Base-by-base conservation (phyloP, 495 filamentous ascomycete genomes). In the Neurospora sp. region DNA sequence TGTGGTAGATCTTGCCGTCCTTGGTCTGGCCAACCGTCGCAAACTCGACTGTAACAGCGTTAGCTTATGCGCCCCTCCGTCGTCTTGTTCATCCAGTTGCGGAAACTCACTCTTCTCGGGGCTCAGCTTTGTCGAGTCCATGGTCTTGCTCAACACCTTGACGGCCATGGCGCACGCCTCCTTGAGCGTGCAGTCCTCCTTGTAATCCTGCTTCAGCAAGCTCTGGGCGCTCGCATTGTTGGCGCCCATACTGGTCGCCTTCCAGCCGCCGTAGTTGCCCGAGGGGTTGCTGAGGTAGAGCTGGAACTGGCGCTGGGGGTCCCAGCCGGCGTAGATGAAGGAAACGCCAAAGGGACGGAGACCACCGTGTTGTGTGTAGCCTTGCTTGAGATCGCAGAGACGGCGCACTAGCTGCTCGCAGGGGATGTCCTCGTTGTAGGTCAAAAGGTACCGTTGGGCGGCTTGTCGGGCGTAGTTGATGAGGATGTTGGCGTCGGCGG, bases 211-310 rank as follows among this genome's bases (percentile, higher is more conserved):
- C 88, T 99, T 99, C 81, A 99, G 84, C 79, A 99, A 84, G 84
- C 94, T 97, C 85, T 98, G 95, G 37, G 96, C 96, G 78, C 93
- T 96, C 69, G 96, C 96, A 81, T 98, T 98, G 87, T 98, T 98
- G 74, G 96, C 96, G 41, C 96, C 96, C 31, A 97, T 93, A 76
- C 94, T 97, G 71, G 96, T 99, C 16, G 96, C 96, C 84, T 98
- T 98, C 96, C 96, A 99, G 68, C 96, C 96, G 70, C 96, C 96
- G 79, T 99, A 99, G 84, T 99, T 99, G 74, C 96, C 96, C 78
- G 92, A 96, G n/a, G 96, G 96, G 83, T 99, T 99, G 87, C 94
- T 97, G 82, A 98, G 94, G 87, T 99, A 99, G 73, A 99, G 88
- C 85, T 99, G 96, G 87, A 99, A 99, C 80, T 98, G 91, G 73